Evolutionary conservation across 257 asterid genomes (phyloP).

Genomic region (Apocynum venetum): DNA sequence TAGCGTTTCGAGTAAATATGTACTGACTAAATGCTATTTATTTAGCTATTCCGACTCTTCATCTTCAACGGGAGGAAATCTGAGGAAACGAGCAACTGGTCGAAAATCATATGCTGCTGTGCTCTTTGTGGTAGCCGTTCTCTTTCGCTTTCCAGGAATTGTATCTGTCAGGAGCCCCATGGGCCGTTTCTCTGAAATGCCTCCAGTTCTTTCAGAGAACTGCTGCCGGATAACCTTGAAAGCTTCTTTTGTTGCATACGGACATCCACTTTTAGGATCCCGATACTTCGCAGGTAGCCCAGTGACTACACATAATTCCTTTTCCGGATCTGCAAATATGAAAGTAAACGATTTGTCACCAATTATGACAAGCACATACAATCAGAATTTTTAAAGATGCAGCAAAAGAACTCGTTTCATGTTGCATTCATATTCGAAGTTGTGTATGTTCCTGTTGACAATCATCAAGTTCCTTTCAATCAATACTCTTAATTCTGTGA

Average conservation of each 20-base stretch:
- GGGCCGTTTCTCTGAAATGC: slow-evolving; percentile 33
- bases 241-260: slow-evolving; percentile 96
- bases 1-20: background rate
- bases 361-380: background rate
- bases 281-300: slow-evolving; percentile 91
- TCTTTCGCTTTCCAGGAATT: slow-evolving; percentile 47
- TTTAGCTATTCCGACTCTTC: slow-evolving; percentile 52
- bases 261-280: slow-evolving; percentile 81
- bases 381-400: background rate
- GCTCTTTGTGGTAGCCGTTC: slow-evolving; percentile 42
- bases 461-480: background rate
- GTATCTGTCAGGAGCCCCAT: slow-evolving; percentile 46
- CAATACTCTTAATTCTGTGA: background rate
- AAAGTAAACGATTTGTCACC: slow-evolving; percentile 16
- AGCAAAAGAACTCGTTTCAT: background rate
- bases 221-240: slow-evolving; percentile 71
- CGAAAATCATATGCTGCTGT: slow-evolving; percentile 36
- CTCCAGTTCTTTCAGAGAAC: slow-evolving; percentile 43
- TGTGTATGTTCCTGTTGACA: background rate
- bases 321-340: slow-evolving; percentile 66
- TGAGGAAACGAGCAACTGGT: slow-evolving; percentile 53
- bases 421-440: background rate
- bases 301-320: slow-evolving; percentile 73
- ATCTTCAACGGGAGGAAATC: slow-evolving; percentile 48
- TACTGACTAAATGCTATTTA: background rate